phyloP scores from a whole-genome alignment of 169 alveolate species.

The Cryptosporidium xiaoi region DNA sequence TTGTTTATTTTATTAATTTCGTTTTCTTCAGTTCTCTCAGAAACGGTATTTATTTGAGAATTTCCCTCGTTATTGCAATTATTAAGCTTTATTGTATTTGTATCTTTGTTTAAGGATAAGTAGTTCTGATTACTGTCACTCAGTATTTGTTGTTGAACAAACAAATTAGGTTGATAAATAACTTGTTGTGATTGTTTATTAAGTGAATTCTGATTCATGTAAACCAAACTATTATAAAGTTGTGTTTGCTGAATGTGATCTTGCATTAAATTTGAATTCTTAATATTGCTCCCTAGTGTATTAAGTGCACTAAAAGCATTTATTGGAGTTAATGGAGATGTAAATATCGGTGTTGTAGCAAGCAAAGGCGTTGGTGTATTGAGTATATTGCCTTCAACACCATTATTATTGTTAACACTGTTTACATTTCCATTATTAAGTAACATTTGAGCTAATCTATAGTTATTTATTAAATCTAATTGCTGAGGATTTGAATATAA shows the following conservation, averaged over 20 bases:
- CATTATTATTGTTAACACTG: neutral
- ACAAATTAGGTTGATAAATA: neutral
- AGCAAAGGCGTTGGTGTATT: neutral
- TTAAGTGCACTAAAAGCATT: slow-evolving; percentile 8
- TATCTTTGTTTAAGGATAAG: no score
- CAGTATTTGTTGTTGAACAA: no score
- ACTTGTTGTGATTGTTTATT: neutral
- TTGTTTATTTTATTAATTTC: no score
- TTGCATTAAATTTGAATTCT: slow-evolving; percentile 17
- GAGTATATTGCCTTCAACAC: slow-evolving; percentile 6
- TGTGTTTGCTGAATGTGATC: slow-evolving; percentile 10
- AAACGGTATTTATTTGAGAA: no score
- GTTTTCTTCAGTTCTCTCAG: no score
- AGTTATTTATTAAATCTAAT: slow-evolving; percentile 28
- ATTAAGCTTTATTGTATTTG: no score
- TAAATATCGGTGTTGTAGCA: neutral
- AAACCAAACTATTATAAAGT: slow-evolving; percentile 13
- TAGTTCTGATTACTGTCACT: no score
- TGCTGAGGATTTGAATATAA: slow-evolving; percentile 14
- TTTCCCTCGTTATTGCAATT: no score
- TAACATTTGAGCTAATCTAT: slow-evolving; percentile 57
- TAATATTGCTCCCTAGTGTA: neutral
- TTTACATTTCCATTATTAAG: slow-evolving; percentile 2
- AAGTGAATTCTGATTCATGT: neutral
- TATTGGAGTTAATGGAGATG: slow-evolving; percentile 26